phyloP scores from a whole-genome alignment of 2,329 filamentous ascomycete genomes.

The Leptographium galeiforme region DNA sequence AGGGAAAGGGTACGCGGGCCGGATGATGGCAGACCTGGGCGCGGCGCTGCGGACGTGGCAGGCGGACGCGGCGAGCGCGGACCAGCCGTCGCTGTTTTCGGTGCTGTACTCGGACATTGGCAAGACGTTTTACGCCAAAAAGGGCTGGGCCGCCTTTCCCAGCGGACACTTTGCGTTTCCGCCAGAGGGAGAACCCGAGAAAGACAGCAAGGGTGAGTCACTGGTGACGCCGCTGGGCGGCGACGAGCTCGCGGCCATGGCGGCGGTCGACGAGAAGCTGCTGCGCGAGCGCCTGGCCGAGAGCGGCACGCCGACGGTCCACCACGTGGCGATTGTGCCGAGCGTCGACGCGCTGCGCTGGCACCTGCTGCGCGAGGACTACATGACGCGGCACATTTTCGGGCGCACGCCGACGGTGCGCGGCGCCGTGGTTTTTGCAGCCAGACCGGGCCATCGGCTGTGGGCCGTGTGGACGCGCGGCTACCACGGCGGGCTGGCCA shows the following conservation, averaged over 20 bases:
- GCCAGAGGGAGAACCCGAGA: conserved; percentile 15
- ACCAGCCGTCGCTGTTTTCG: conserved; percentile 44
- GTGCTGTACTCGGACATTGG: conserved; percentile 81
- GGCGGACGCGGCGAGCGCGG: conserved; percentile 5
- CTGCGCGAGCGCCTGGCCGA: conserved; percentile 39
- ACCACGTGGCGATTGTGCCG: conserved; percentile 53
- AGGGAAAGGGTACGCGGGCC: conserved; percentile 61
- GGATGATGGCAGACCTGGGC: conserved; percentile 59
- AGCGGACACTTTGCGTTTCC: conserved; percentile 59
- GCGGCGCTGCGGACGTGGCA: conserved; percentile 24
- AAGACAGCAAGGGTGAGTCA: conserved; percentile 10
- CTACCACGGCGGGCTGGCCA: conserved; percentile 43
- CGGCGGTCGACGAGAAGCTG: conserved; percentile 48
- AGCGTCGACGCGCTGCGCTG: conserved; percentile 56
- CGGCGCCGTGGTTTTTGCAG: conserved; percentile 44
- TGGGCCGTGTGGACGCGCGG: conserved; percentile 63
- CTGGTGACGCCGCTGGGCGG: conserved; percentile 36
- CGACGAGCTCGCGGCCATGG: conserved; percentile 47
- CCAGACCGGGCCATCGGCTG: conserved; percentile 34
- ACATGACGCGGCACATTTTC: conserved; percentile 53
- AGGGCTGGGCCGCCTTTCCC: conserved; percentile 64
- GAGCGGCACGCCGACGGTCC: conserved; percentile 8
- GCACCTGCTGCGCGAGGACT: conserved; percentile 73
- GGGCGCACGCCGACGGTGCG: conserved; percentile 43
- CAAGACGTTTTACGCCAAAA: conserved; percentile 62